Evolutionary conservation across 805 yeast species (phyloP), one percentile per base, ranked within the genome.

Genomic region (Ogataea paraovalis): DNA sequence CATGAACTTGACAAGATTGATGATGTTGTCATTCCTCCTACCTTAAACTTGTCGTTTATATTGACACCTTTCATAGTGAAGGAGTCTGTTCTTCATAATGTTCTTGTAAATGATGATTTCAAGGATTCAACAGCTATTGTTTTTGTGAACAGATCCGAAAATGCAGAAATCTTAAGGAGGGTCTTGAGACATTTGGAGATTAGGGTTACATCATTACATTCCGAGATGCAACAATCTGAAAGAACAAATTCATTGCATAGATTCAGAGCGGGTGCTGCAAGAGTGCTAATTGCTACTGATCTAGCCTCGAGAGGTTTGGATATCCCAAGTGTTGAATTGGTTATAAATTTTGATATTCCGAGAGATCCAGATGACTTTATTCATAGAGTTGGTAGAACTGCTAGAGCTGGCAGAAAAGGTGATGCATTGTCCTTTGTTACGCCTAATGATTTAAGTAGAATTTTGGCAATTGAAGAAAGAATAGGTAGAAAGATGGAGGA

Each of bases 401-500:
- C 98, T 9, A 86, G 99, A 78, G 98, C 98, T 2, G 98, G 98
- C 2, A 76, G 96, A 57, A 69, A 72, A 43, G 99, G 99, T 69
- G 88, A 82, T 53, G 78, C 96, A 6, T 72, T 94, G 1, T 80
- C 94, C 13, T 75, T 94, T 49, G 85, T 94, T 3, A 80, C 96
- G 1, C 96, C 91, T 58, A 80, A 85, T 49, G 99, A 92, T 62
- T 83, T 94, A 13, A 76, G 74, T 22, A 76, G 98, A 58, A 76
- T 94, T 5, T 78, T 85, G 51, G 83, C 92, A 6, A 92, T 94
- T 45, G 99, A 94, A 64, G 88, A 81, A 46, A 76, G 97, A 55
- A 85, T 89, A 38, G 83, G 81, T 40, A 76, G 79, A 53, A 86
- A 89, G 62, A 83, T 94, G 89, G 82, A 74, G n/a, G 78, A 84